These are phyloP conservation scores for Lactarius deliciosus DNA, from an alignment of 768 basidiomycete species.

Conservation along the genomic window DNA sequence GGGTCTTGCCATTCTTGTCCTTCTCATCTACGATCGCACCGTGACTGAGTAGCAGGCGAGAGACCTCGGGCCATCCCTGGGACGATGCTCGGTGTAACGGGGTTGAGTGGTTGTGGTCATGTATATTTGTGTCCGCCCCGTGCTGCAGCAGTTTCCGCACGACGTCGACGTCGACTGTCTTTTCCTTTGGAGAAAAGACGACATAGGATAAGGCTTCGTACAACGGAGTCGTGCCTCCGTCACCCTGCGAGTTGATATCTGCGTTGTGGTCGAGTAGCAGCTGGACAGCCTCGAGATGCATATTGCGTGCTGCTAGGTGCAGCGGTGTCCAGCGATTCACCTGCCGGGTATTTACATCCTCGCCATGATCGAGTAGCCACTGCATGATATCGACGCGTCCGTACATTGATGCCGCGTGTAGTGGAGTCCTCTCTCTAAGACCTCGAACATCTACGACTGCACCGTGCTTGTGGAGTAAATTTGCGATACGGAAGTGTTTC, in stretches of 20 bases:
- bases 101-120: not conserved
- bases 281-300: not conserved
- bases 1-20: not conserved
- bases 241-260: not conserved
- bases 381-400: not conserved
- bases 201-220: not conserved
- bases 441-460: not conserved
- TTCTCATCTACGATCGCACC: not conserved
- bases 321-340: not conserved
- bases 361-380: not conserved
- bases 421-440: not conserved
- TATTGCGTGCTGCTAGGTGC: not conserved
- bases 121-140: not conserved
- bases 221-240: not conserved
- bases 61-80: not conserved
- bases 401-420: not conserved
- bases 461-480: not conserved
- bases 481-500: not conserved
- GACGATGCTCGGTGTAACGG: not conserved
- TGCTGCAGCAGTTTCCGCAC: not conserved
- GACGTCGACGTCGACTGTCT: no score
- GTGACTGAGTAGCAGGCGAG: not conserved
- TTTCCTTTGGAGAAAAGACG: no score
- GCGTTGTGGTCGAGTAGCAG: not conserved
- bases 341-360: not conserved